phyloP scores from a whole-genome alignment of 192 early-diverging fungal genomes.

The Rhizophlyctis rosea region DNA sequence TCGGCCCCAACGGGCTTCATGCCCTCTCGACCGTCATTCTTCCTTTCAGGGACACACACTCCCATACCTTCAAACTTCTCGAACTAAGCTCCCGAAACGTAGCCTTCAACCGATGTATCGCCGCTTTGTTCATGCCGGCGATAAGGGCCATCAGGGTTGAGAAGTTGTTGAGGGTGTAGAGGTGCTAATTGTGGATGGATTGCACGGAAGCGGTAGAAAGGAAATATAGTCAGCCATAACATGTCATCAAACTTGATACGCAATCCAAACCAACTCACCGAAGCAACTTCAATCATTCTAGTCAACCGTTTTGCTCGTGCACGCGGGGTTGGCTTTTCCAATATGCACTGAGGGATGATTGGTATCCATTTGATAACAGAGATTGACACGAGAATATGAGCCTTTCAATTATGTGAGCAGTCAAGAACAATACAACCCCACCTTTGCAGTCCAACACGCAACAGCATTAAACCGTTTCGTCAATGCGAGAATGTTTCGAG shows the following conservation, averaged over 20 bases:
- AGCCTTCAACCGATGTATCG: slow-evolving; percentile 28
- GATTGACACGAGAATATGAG: neutral
- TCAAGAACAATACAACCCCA: neutral
- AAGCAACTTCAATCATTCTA: slow-evolving; percentile 35
- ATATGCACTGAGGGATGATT: slow-evolving; percentile 10
- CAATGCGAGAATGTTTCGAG: slow-evolving; percentile 31
- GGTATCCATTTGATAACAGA: neutral
- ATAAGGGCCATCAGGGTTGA: slow-evolving; percentile 43
- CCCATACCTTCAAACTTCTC: slow-evolving; percentile 16
- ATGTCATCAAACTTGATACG: neutral
- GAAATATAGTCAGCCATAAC: neutral
- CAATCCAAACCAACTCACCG: slow-evolving; percentile 9
- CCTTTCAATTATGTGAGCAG: neutral
- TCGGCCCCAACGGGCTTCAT: neutral
- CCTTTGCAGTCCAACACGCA: slow-evolving; percentile 36
- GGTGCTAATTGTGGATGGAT: slow-evolving; percentile 18
- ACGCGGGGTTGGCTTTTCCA: slow-evolving; percentile 32
- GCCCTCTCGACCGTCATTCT: slow-evolving; percentile 5
- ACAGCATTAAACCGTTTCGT: slow-evolving; percentile 39
- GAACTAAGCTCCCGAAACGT: slow-evolving; percentile 32
- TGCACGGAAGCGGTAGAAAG: neutral
- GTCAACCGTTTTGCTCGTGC: slow-evolving; percentile 30
- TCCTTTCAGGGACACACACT: slow-evolving; percentile 3
- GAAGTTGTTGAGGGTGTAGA: slow-evolving; percentile 38
- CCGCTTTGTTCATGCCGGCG: slow-evolving; percentile 41